These are phyloP conservation scores for Penicillium sp. DNA, from an alignment of 2,329 filamentous ascomycete species.

Conservation along the genomic window DNA sequence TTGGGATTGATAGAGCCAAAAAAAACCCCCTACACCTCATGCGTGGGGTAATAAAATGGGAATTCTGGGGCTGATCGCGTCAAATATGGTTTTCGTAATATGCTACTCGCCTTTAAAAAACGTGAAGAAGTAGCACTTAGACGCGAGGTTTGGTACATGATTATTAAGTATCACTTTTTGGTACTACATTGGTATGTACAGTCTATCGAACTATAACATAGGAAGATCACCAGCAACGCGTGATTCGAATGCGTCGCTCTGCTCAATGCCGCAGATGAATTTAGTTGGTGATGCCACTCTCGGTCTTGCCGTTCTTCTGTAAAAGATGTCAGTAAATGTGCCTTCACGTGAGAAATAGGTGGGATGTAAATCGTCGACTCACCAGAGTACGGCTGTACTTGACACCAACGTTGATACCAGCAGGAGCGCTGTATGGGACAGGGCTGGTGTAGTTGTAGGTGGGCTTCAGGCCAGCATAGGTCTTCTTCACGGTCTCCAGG, in stretches of 20 bases:
- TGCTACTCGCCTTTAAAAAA: too few species aligned
- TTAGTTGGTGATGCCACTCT: conserved; percentile 16
- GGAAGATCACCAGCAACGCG: neutral
- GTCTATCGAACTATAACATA: neutral
- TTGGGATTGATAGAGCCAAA: too few species aligned
- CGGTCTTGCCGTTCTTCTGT: conserved; percentile 20
- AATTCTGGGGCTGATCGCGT: too few species aligned
- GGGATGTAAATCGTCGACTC: neutral
- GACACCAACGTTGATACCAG: conserved; percentile 29
- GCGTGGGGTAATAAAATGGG: too few species aligned
- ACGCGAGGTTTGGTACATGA: too few species aligned
- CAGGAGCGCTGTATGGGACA: conserved; percentile 31
- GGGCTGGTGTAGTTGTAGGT: conserved; percentile 41
- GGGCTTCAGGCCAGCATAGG: conserved; percentile 29
- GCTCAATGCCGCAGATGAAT: neutral
- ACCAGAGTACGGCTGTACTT: conserved; percentile 24
- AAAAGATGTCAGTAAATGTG: conserved; percentile 3
- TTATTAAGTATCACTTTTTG: too few species aligned
- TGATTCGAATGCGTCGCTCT: neutral
- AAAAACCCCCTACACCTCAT: too few species aligned
- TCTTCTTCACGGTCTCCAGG: conserved; percentile 36
- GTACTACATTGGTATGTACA: neutral
- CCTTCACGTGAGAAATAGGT: too few species aligned
- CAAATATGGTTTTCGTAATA: too few species aligned
- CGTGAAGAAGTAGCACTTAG: too few species aligned